Conservation (phyloP, 1,139 yeast species). For the Dujonia santamariae region DNA sequence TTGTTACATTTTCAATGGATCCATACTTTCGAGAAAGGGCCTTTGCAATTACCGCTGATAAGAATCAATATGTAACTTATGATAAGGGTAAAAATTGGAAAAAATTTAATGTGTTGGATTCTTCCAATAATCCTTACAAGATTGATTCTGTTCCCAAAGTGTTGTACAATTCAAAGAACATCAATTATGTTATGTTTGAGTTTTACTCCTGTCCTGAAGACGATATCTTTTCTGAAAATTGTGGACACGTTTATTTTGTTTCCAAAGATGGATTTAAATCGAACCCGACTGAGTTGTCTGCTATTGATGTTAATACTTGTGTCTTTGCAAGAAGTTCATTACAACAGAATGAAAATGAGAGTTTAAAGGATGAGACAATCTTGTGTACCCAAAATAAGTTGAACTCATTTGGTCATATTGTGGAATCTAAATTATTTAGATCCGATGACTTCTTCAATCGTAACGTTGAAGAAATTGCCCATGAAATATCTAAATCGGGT, state of each 20-base stretch:
- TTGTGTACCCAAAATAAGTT: constrained; percentile 45
- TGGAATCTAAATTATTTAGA: constrained; percentile 37
- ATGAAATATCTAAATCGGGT: constrained; percentile 29
- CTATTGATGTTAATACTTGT: constrained; percentile 38
- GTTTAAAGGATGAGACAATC: constrained; percentile 42
- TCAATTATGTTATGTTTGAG: constrained; percentile 38
- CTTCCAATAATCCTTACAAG: constrained; percentile 6
- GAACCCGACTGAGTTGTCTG: constrained; percentile 33
- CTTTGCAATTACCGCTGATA: constrained; percentile 41
- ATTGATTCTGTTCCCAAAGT: constrained; percentile 18
- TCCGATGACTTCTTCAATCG: constrained; percentile 58
- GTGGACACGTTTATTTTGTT: constrained; percentile 40
- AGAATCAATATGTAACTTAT: constrained; percentile 47
- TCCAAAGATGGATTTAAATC: constrained; percentile 55
- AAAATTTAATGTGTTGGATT: constrained; percentile 24
- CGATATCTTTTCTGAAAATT: constrained; percentile 19
- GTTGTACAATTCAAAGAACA: constrained; percentile 38
- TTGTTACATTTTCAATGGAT: constrained; percentile 38
- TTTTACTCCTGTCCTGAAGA: constrained; percentile 33
- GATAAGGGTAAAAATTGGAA: constrained; percentile 63
- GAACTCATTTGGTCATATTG: constrained; percentile 44
- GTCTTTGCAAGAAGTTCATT: constrained; percentile 45
- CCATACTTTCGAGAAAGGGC: constrained; percentile 48
- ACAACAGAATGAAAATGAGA: constrained; percentile 24
- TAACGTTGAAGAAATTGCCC: constrained; percentile 16